Conservation (phyloP, 352 stramenopile genomes). For the Hyaloperonospora arabidopsidis region DNA sequence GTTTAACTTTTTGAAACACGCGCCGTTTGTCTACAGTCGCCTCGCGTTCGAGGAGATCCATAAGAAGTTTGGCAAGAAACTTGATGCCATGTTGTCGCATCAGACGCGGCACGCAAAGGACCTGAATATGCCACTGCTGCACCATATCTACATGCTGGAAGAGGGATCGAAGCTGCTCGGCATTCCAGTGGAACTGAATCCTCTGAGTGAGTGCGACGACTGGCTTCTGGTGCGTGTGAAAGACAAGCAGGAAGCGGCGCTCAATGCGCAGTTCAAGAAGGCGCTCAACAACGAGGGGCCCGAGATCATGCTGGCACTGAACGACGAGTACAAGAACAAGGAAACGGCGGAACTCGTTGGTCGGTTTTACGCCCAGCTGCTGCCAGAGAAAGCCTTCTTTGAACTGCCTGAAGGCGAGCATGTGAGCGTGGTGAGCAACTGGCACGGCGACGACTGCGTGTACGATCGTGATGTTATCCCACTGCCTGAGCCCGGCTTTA, state of each 20-base stretch:
- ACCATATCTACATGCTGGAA: slow-evolving; percentile 83
- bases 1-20: slow-evolving; percentile 84
- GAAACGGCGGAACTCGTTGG: slow-evolving; percentile 47
- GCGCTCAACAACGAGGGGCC: slow-evolving; percentile 42
- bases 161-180: slow-evolving; percentile 48
- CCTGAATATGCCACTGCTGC: slow-evolving; percentile 75
- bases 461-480: slow-evolving; percentile 50
- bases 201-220: slow-evolving; percentile 62
- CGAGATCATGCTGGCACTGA: slow-evolving; percentile 67
- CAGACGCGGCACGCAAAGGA: slow-evolving; percentile 62
- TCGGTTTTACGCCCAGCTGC: slow-evolving; percentile 52
- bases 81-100: slow-evolving; percentile 50
- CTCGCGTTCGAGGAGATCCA: slow-evolving; percentile 68
- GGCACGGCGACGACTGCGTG: slow-evolving; percentile 50
- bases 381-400: slow-evolving; percentile 44
- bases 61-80: slow-evolving; percentile 46
- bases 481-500: slow-evolving; percentile 24
- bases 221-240: slow-evolving; percentile 67
- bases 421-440: slow-evolving; percentile 59
- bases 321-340: slow-evolving; percentile 61
- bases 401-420: slow-evolving; percentile 51
- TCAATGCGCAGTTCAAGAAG: slow-evolving; percentile 28
- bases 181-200: slow-evolving; percentile 65
- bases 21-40: slow-evolving; percentile 75
- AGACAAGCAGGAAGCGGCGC: slow-evolving; percentile 41